Conservation (phyloP, 495 filamentous ascomycete species). For the Pseudomonodictys pantanalensis region DNA sequence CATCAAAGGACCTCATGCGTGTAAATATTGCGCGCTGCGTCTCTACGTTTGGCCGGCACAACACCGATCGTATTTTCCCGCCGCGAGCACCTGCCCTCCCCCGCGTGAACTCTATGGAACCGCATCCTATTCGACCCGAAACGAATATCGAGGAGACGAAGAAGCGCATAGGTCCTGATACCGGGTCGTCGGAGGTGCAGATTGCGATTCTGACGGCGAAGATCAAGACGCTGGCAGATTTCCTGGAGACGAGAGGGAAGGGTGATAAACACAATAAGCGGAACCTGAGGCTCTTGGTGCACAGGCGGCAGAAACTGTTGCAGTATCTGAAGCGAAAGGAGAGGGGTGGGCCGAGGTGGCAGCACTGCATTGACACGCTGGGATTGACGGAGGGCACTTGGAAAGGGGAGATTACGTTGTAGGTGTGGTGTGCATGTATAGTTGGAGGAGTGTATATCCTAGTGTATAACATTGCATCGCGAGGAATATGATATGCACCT, state of each 20-base stretch:
- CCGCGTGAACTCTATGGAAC: neutral
- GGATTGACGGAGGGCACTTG: slow-evolving; percentile 84
- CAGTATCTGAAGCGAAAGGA: slow-evolving; percentile 85
- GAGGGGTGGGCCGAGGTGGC: slow-evolving; percentile 83
- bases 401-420: slow-evolving; percentile 80
- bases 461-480: neutral
- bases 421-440: slow-evolving; percentile 24
- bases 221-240: slow-evolving; percentile 73
- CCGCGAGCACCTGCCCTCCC: slow-evolving; percentile 45
- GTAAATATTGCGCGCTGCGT: slow-evolving; percentile 81
- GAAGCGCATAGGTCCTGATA: slow-evolving; percentile 80
- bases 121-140: slow-evolving; percentile 25
- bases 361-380: slow-evolving; percentile 72
- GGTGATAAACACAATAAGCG: slow-evolving; percentile 92
- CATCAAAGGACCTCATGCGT: slow-evolving; percentile 68
- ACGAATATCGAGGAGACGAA: slow-evolving; percentile 45
- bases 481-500: neutral
- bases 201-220: slow-evolving; percentile 95
- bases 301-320: slow-evolving; percentile 84
- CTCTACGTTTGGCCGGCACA: slow-evolving; percentile 83
- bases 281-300: slow-evolving; percentile 78
- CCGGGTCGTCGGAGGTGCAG: slow-evolving; percentile 91
- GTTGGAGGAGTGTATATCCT: neutral
- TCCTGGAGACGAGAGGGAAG: slow-evolving; percentile 52
- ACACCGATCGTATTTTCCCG: slow-evolving; percentile 69